A percentile compares a stretch with the other conserved stretches of the same genome.
Evolutionary conservation across 306 rosid species (phyloP).

Genomic region (Begonia fuchsioides): DNA sequence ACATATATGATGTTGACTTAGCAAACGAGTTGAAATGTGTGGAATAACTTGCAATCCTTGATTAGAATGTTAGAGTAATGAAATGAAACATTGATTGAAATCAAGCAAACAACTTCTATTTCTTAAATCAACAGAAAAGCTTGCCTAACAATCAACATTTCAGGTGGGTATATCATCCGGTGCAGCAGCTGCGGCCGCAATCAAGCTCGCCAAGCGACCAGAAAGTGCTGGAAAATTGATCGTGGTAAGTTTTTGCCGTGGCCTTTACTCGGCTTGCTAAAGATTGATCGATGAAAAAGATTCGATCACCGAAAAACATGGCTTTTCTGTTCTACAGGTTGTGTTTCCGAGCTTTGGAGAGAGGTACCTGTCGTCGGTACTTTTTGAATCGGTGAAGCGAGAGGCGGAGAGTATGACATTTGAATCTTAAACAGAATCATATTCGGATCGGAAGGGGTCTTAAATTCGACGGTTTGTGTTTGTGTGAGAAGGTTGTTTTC

Average conservation of each 20-base stretch:
- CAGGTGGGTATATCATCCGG: conserved; percentile 98
- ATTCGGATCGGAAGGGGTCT: no score
- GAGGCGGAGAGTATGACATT: conserved; percentile 53
- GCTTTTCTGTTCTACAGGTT: conserved; percentile 16
- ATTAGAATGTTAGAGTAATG: no score
- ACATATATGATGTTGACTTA: no score
- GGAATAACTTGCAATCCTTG: no score
- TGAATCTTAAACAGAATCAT: conserved; percentile 16
- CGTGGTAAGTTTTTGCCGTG: conserved; percentile 44
- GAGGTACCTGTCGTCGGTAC: conserved; percentile 67
- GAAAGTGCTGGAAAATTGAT: conserved; percentile 90
- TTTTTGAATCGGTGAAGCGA: conserved; percentile 48
- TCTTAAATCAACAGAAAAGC: neutral
- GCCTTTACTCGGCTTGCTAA: no score
- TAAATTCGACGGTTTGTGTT: no score
- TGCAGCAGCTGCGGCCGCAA: conserved; percentile 84
- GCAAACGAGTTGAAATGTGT: no score
- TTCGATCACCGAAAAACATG: no score
- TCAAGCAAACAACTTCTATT: neutral
- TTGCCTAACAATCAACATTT: conserved; percentile 2
- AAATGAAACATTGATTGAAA: no score
- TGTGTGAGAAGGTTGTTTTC: no score
- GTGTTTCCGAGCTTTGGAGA: conserved; percentile 88
- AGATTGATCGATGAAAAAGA: no score
- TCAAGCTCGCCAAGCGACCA: conserved; percentile 64